Conservation (phyloP, 2,329 filamentous ascomycete genomes). For the Zarea fungicola region DNA sequence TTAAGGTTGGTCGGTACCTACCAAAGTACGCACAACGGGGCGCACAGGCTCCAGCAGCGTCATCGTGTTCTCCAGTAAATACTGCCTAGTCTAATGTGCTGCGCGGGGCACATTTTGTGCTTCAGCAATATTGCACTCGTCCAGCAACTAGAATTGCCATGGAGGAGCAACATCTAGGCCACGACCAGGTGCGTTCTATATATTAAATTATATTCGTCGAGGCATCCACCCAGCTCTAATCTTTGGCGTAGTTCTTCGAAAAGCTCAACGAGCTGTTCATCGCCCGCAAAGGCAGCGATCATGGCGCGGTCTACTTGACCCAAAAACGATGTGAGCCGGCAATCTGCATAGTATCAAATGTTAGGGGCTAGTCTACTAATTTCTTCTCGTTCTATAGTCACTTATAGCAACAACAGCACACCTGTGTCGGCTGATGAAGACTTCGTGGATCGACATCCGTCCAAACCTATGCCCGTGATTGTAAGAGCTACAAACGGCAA, state of each 20-base stretch:
- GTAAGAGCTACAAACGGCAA: constrained; percentile 83
- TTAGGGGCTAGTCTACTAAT: background rate
- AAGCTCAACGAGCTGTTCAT: constrained; percentile 64
- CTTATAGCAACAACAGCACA: constrained; percentile 38
- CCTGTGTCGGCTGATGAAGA: constrained; percentile 42
- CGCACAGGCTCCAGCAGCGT: too few relatives aligned
- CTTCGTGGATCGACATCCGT: constrained; percentile 55
- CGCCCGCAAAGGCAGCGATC: constrained; percentile 59
- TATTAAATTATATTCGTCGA: too few relatives aligned
- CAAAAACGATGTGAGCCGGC: constrained; percentile 64
- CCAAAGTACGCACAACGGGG: too few relatives aligned
- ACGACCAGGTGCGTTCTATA: constrained; percentile 34
- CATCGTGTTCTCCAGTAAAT: too few relatives aligned
- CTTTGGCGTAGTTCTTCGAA: constrained; percentile 60
- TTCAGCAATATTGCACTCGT: constrained; percentile 1
- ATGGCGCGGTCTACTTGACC: constrained; percentile 68
- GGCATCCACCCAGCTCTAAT: too few relatives aligned
- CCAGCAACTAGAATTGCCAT: constrained; percentile 16
- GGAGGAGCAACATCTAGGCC: constrained; percentile 27
- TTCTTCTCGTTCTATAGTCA: constrained; percentile 28
- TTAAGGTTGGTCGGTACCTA: too few relatives aligned
- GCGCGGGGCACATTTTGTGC: constrained; percentile 9
- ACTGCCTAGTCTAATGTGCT: too few relatives aligned
- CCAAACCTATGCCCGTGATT: constrained; percentile 63
- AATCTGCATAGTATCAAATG: background rate